Evolutionary conservation across 768 basidiomycete species (phyloP).

Genomic region (Pholiota microspora): DNA sequence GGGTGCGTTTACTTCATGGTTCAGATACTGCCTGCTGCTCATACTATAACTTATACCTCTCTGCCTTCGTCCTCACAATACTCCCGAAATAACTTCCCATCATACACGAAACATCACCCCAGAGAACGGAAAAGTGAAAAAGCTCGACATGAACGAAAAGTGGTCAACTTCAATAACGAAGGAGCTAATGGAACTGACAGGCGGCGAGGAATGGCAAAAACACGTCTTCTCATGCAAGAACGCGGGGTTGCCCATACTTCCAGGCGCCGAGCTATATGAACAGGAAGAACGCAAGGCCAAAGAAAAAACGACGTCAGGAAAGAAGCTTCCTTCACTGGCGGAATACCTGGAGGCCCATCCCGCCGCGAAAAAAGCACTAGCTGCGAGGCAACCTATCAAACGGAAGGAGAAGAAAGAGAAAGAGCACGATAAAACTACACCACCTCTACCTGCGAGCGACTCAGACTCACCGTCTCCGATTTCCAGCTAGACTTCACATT

Average conservation of each 20-base stretch:
- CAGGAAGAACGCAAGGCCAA: slow-evolving; percentile 21
- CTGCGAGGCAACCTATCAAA: not conserved
- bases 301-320: slow-evolving; percentile 10
- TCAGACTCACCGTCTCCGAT: not conserved
- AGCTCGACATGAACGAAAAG: slow-evolving; percentile 59
- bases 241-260: slow-evolving; percentile 48
- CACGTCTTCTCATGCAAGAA: slow-evolving; percentile 48
- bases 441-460: too few species aligned
- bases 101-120: not conserved
- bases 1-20: slow-evolving; percentile 42
- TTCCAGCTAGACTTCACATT: not conserved
- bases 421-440: not conserved
- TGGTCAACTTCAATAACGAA: slow-evolving; percentile 66
- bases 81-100: not conserved
- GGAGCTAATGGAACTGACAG: slow-evolving; percentile 69
- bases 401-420: slow-evolving; percentile 8
- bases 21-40: not conserved
- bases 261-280: slow-evolving; percentile 31
- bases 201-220: slow-evolving; percentile 55
- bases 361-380: slow-evolving; percentile 3
- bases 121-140: slow-evolving; percentile 51
- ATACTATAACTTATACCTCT: not conserved
- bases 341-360: slow-evolving; percentile 19
- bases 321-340: slow-evolving; percentile 14
- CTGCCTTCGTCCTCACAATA: not conserved